These are phyloP conservation scores for Aphanoascus verrucosus DNA, from an alignment of 2,329 filamentous ascomycete genomes.

Conservation along the genomic window DNA sequence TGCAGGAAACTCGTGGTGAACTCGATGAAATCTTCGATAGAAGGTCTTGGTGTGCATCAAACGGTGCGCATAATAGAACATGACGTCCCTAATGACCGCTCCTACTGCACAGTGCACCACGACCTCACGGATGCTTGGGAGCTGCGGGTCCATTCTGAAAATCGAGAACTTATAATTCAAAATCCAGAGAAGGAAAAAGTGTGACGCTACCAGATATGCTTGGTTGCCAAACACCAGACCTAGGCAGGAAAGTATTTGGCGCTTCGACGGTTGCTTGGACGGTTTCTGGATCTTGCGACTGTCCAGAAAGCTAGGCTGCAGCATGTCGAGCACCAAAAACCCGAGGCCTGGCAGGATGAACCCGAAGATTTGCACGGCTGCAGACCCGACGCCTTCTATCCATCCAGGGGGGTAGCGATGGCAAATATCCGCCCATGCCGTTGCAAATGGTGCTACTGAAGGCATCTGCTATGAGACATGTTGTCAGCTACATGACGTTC, in stretches of 20 bases:
- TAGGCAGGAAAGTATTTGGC: constrained; percentile 5
- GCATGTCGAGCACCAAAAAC: constrained; percentile 2
- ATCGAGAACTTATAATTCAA: constrained; percentile 2
- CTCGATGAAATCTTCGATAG: constrained; percentile 8
- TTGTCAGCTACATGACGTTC: neutral
- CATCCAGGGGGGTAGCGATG: constrained; percentile 4
- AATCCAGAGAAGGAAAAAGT: neutral
- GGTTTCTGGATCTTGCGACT: constrained; percentile 4
- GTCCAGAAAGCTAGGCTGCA: neutral
- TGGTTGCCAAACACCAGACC: constrained; percentile 8
- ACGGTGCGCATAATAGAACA: constrained; percentile 13
- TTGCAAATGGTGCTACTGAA: neutral
- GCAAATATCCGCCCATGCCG: neutral
- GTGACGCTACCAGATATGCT: constrained; percentile 3
- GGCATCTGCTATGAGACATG: neutral
- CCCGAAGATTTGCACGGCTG: constrained; percentile 1
- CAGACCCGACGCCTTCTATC: constrained; percentile 8
- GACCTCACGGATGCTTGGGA: constrained; percentile 4
- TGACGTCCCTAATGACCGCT: constrained; percentile 3
- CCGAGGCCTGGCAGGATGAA: constrained; percentile 5
- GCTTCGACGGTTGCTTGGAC: constrained; percentile 8
- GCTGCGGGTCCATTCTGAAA: constrained; percentile 3
- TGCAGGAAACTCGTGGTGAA: constrained; percentile 12
- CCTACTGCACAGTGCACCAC: neutral
- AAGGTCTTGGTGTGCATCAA: constrained; percentile 13